phyloP scores from a whole-genome alignment of 495 filamentous ascomycete species.

The Amphirosellinia nigrospora region DNA sequence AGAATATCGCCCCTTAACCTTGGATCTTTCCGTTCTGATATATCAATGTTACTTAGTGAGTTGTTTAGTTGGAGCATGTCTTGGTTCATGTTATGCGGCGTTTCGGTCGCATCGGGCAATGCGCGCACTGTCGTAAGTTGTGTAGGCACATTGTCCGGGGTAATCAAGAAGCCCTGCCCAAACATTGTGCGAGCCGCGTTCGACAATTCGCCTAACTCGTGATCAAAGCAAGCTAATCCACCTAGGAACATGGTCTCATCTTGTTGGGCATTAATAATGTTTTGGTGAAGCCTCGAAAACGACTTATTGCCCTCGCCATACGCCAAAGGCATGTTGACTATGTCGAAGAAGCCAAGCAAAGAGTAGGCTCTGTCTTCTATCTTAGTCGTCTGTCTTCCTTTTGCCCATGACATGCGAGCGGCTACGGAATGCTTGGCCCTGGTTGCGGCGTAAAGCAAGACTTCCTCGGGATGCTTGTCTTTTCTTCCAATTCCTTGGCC shows the following conservation, averaged over 20 bases:
- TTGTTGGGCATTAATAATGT: not conserved
- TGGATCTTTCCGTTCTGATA: not conserved
- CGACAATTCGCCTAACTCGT: not conserved
- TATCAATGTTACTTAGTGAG: not conserved
- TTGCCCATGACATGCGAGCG: constrained; percentile 25
- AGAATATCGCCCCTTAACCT: not conserved
- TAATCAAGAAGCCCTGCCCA: not conserved
- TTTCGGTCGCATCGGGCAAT: not conserved
- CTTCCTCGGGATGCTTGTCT: constrained; percentile 31
- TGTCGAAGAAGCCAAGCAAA: constrained; percentile 22
- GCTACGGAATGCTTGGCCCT: constrained; percentile 13
- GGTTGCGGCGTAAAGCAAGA: not conserved
- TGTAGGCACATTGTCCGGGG: not conserved
- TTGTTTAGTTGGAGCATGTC: not conserved
- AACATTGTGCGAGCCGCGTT: not conserved
- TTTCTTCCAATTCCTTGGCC: constrained; percentile 10
- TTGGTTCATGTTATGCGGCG: not conserved
- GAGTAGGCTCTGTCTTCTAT: constrained; percentile 26
- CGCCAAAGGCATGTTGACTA: constrained; percentile 19
- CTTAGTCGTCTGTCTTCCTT: constrained; percentile 19
- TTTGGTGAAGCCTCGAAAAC: constrained; percentile 9
- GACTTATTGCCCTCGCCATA: constrained; percentile 21
- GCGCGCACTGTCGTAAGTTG: not conserved
- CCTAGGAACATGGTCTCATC: constrained; percentile 17
- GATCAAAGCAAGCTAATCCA: not conserved